Conservation (phyloP, 2,329 filamentous ascomycete genomes). For the Cadophora luteo-olivacea region DNA sequence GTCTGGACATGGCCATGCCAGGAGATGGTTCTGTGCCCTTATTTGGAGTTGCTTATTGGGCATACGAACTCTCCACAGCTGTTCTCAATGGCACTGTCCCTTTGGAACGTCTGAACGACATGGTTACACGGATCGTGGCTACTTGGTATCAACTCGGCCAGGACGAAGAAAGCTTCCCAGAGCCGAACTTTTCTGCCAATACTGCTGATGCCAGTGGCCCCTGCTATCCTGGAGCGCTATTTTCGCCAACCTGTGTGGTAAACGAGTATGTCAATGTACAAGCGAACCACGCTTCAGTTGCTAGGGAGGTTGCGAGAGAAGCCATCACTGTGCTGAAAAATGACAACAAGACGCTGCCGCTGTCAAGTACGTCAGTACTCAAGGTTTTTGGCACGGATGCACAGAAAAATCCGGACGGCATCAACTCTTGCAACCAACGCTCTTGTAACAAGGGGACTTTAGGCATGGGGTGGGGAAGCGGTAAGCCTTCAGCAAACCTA, state of each 20-base stretch:
- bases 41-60: constrained; percentile 54
- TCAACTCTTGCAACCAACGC: constrained; percentile 68
- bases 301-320: constrained; percentile 58
- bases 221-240: constrained; percentile 62
- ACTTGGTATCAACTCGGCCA: constrained; percentile 66
- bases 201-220: constrained; percentile 61
- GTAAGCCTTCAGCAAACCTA: constrained; percentile 60
- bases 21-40: constrained; percentile 61
- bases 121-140: constrained; percentile 50
- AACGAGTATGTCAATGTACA: constrained; percentile 73
- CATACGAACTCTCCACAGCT: constrained; percentile 59
- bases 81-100: constrained; percentile 64
- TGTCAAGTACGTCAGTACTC: constrained; percentile 48
- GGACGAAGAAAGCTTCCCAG: constrained; percentile 62
- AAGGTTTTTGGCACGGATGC: constrained; percentile 58
- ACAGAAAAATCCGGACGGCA: constrained; percentile 60
- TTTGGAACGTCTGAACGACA: constrained; percentile 61
- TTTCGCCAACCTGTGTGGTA: constrained; percentile 67
- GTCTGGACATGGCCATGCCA: constrained; percentile 75
- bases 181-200: constrained; percentile 65
- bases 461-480: constrained; percentile 80
- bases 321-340: constrained; percentile 69
- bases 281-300: constrained; percentile 56
- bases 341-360: constrained; percentile 59
- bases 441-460: constrained; percentile 65